Percentiles rank a stretch among this genome's conserved stretches.
phyloP scores from a whole-genome alignment of 305 asterid species.

The Fraxinus sp. region DNA sequence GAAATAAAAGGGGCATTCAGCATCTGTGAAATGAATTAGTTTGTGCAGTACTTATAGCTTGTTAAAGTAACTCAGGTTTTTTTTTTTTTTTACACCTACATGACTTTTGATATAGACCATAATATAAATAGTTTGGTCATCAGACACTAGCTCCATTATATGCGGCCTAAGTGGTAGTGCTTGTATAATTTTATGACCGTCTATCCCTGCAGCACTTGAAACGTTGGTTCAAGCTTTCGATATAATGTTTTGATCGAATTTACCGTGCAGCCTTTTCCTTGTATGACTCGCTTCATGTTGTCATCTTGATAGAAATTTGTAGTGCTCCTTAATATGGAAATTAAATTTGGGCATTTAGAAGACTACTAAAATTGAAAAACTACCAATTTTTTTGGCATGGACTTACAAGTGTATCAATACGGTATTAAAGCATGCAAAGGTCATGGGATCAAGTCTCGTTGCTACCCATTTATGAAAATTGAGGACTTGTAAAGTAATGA shows the following conservation, averaged over 20 bases:
- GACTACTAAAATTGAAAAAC: background rate
- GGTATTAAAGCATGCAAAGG: background rate
- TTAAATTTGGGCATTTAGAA: background rate
- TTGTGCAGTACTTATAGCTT: background rate
- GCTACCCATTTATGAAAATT: constrained; percentile 23
- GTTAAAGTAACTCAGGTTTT: background rate
- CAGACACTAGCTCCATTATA: too few species aligned
- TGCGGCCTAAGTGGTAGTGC: too few species aligned
- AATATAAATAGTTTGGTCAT: too few species aligned
- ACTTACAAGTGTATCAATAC: too few species aligned
- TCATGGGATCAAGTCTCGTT: background rate
- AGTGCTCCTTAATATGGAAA: too few species aligned
- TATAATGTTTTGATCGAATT: too few species aligned
- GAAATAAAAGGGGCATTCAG: too few species aligned
- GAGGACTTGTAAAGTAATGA: background rate
- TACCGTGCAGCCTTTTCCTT: too few species aligned
- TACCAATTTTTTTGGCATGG: background rate
- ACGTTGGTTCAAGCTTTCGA: too few species aligned
- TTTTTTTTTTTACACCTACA: background rate
- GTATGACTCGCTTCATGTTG: background rate
- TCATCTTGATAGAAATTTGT: background rate
- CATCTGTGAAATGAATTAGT: too few species aligned
- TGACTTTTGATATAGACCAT: background rate
- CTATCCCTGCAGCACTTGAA: too few species aligned
- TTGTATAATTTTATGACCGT: background rate